Evolutionary conservation across 163 green algal species (phyloP).

Genomic region (Scenedesmus sp.): DNA sequence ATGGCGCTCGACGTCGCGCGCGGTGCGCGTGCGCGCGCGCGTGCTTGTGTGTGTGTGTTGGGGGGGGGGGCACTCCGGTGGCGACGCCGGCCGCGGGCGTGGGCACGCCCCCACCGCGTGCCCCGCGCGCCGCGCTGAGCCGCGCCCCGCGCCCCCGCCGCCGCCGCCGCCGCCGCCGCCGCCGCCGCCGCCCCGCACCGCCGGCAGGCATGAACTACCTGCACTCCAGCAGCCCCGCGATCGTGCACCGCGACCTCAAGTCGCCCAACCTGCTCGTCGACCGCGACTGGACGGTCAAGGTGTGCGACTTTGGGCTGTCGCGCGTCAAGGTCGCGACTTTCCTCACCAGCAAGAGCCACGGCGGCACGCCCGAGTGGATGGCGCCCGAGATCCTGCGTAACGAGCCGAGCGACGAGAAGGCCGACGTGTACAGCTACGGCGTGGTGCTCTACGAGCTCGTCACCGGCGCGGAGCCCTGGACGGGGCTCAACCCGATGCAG

Average conservation of each 20-base stretch:
- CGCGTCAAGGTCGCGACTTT: constrained; percentile 78
- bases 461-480: constrained; percentile 80
- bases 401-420: constrained; percentile 88
- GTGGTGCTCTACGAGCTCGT: constrained; percentile 76
- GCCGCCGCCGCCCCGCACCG: not conserved
- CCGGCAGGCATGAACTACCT: constrained; percentile 68
- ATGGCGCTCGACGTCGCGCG: constrained; percentile 90
- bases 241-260: constrained; percentile 94
- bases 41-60: not conserved
- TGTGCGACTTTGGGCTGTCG: constrained; percentile 93
- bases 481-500: constrained; percentile 81
- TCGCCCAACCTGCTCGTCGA: constrained; percentile 92
- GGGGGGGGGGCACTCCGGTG: not conserved
- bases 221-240: constrained; percentile 62
- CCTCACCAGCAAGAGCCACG: constrained; percentile 72
- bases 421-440: constrained; percentile 77
- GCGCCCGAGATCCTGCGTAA: constrained; percentile 89
- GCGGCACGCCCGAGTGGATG: constrained; percentile 89
- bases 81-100: too few species aligned
- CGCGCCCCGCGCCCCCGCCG: not conserved
- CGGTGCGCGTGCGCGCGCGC: constrained; percentile 58
- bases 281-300: constrained; percentile 86
- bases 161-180: not conserved
- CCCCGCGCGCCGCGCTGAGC: not conserved
- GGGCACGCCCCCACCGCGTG: not conserved